Percentiles rank a stretch among this genome's conserved stretches.
phyloP scores from a whole-genome alignment of 23 red algal genomes.

The Gracilaria vermiculophylla region DNA sequence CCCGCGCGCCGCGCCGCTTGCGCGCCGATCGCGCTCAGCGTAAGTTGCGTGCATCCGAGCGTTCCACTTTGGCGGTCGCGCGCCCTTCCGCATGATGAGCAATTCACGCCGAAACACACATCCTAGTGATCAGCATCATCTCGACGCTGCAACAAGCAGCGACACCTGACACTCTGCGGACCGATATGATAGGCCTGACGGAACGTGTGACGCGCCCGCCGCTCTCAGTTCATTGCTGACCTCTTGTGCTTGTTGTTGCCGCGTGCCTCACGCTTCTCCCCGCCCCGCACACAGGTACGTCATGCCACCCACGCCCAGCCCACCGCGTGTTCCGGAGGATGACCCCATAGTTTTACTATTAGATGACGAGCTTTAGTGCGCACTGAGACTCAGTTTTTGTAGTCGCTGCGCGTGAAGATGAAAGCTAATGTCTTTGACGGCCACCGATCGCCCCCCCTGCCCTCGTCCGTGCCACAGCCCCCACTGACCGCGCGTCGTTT shows the following conservation, averaged over 20 bases:
- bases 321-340: neutral
- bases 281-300: neutral
- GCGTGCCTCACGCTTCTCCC: neutral
- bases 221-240: neutral
- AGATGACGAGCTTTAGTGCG: constrained; percentile 36
- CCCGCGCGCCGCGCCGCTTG: neutral
- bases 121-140: constrained; percentile 8
- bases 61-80: too few relatives aligned
- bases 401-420: constrained; percentile 14
- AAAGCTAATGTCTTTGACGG: constrained; percentile 24
- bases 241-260: neutral
- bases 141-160: neutral
- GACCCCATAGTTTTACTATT: constrained; percentile 3
- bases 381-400: neutral
- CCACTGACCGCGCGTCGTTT: too few relatives aligned
- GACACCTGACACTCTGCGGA: constrained; percentile 21
- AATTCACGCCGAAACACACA: neutral
- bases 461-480: too few relatives aligned
- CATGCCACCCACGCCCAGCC: neutral
- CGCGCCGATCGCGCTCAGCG: too few relatives aligned
- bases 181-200: constrained; percentile 37
- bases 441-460: too few relatives aligned
- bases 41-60: neutral
- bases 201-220: neutral
- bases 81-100: constrained; percentile 3